phyloP scores from a whole-genome alignment of 176 grass and related monocot species.

The Secale cereale region DNA sequence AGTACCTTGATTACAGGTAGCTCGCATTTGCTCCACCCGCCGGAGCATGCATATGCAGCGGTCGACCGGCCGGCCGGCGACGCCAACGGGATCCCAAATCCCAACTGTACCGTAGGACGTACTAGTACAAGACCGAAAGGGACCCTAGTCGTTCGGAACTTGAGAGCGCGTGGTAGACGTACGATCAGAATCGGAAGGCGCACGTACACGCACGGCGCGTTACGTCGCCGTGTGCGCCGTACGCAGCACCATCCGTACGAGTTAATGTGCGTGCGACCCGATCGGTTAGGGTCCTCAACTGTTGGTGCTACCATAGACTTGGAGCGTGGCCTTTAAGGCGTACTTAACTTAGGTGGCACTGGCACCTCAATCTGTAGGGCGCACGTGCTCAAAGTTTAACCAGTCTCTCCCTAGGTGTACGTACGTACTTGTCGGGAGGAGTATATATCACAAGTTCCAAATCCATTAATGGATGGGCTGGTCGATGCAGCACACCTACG shows the following conservation, averaged over 20 bases:
- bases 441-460: background rate
- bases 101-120: no score
- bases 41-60: no score
- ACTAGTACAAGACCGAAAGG: no score
- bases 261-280: background rate
- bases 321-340: background rate
- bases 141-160: no score
- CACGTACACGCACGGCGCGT: background rate
- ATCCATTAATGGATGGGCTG: background rate
- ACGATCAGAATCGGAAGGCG: background rate
- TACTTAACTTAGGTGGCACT: slow-evolving; percentile 14
- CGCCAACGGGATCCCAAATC: no score
- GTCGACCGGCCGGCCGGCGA: no score
- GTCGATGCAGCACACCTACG: background rate
- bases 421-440: background rate
- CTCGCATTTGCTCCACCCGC: no score
- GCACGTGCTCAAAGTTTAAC: background rate
- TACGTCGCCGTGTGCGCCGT: background rate
- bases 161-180: background rate
- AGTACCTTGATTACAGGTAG: no score
- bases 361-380: background rate
- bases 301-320: background rate
- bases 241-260: background rate
- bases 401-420: background rate
- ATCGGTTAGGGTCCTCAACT: background rate